Conservation (phyloP, 2,329 filamentous ascomycete species). For the Macrophomina pseudophaseolina region DNA sequence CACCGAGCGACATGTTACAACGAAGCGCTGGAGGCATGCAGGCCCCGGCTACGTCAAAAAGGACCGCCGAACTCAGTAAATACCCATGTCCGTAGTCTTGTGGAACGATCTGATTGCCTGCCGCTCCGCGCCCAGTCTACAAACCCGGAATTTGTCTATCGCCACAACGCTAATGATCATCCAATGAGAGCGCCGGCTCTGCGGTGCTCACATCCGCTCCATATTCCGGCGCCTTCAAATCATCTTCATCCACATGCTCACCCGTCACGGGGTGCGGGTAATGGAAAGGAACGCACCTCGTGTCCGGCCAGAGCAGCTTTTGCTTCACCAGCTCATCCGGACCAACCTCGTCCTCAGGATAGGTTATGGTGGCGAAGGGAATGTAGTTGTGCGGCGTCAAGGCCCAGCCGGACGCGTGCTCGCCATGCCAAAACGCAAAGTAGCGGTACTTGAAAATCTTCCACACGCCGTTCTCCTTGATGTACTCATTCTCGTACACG, state of each 20-base stretch:
- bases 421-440: constrained; percentile 63
- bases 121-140: not conserved
- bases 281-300: constrained; percentile 60
- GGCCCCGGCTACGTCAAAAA: too few species aligned
- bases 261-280: constrained; percentile 60
- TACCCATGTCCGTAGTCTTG: too few species aligned
- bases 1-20: too few species aligned
- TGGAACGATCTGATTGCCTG: too few species aligned
- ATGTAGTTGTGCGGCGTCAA: constrained; percentile 61
- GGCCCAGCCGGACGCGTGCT: constrained; percentile 60
- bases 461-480: constrained; percentile 61
- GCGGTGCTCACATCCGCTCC: constrained; percentile 49
- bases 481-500: constrained; percentile 64
- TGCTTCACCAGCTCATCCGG: constrained; percentile 61
- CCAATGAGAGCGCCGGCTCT: constrained; percentile 50
- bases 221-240: constrained; percentile 55
- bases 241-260: constrained; percentile 50
- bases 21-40: too few species aligned
- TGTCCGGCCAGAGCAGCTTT: constrained; percentile 63
- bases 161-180: constrained; percentile 28
- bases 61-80: too few species aligned
- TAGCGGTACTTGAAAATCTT: constrained; percentile 61
- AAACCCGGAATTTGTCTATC: not conserved
- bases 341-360: constrained; percentile 56
- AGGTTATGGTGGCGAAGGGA: constrained; percentile 56